Evolutionary conservation across 2,329 filamentous ascomycete genomes (phyloP).

Genomic region (Fusarium mundagurra): DNA sequence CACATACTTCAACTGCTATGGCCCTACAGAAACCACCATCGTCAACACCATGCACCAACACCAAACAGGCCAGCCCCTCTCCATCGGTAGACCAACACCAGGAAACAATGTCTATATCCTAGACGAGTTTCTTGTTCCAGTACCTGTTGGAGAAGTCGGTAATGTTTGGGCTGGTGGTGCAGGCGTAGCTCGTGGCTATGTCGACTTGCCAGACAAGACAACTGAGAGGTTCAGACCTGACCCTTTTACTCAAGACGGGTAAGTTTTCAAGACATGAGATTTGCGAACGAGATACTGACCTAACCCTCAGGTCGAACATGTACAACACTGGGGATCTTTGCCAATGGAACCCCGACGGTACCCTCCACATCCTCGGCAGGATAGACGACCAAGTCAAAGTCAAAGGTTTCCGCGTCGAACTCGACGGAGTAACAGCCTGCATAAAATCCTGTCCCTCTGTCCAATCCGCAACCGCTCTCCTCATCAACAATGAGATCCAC

Average conservation of each 20-base stretch:
- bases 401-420: constrained; percentile 69
- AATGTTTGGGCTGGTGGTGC: constrained; percentile 65
- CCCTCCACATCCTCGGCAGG: constrained; percentile 64
- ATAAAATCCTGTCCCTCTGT: constrained; percentile 57
- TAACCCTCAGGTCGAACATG: constrained; percentile 53
- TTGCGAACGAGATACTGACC: not conserved
- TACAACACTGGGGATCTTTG: constrained; percentile 70
- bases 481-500: constrained; percentile 59
- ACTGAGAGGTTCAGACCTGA: constrained; percentile 60
- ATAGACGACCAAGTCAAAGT: constrained; percentile 70
- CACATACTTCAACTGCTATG: constrained; percentile 66
- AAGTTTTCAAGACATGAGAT: constrained; percentile 28
- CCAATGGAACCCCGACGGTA: constrained; percentile 62
- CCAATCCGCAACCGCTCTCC: constrained; percentile 56
- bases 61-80: constrained; percentile 56
- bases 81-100: constrained; percentile 65
- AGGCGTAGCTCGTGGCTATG: constrained; percentile 65
- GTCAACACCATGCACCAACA: constrained; percentile 60
- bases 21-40: constrained; percentile 68
- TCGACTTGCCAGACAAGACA: constrained; percentile 63
- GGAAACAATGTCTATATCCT: constrained; percentile 67
- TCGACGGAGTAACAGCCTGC: constrained; percentile 63
- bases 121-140: constrained; percentile 56
- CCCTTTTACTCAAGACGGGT: constrained; percentile 62
- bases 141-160: constrained; percentile 59